phyloP scores from a whole-genome alignment of 192 early-diverging fungal genomes.

The Coemansia erecta region DNA sequence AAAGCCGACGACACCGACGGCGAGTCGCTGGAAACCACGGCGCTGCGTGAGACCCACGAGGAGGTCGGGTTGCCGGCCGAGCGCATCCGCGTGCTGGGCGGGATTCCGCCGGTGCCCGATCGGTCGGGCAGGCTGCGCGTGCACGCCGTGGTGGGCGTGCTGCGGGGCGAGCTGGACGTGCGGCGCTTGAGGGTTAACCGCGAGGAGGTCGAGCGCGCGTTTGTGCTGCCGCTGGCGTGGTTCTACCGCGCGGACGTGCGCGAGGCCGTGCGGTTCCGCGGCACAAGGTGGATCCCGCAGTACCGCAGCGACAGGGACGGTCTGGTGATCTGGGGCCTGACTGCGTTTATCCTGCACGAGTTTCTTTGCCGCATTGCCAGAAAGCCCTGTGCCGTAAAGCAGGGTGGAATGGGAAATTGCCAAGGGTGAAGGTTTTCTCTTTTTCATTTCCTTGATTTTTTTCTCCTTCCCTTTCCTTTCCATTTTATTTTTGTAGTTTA shows the following conservation, averaged over 20 bases:
- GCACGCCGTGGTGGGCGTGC: conserved; percentile 62
- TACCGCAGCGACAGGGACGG: conserved; percentile 57
- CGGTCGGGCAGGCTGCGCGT: conserved; percentile 57
- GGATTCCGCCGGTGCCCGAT: conserved; percentile 62
- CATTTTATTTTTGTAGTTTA: conserved; percentile 7
- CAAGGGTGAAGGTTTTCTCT: background rate
- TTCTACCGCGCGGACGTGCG: conserved; percentile 56
- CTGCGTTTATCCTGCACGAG: conserved; percentile 72
- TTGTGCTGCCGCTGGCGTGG: conserved; percentile 65
- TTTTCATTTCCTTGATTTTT: conserved; percentile 5
- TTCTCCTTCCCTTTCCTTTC: background rate
- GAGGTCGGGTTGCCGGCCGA: conserved; percentile 62
- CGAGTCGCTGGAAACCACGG: conserved; percentile 57
- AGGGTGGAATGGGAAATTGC: too few relatives aligned
- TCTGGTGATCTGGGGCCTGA: conserved; percentile 75
- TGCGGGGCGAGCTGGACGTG: conserved; percentile 49
- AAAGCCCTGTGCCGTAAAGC: background rate
- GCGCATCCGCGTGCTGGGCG: conserved; percentile 61
- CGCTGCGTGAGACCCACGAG: conserved; percentile 78
- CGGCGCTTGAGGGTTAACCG: conserved; percentile 55
- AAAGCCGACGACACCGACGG: conserved; percentile 70
- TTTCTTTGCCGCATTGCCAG: conserved; percentile 25
- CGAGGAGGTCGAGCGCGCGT: conserved; percentile 68
- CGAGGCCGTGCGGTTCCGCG: conserved; percentile 54
- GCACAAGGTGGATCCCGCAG: conserved; percentile 56